phyloP scores from a whole-genome alignment of 2,329 filamentous ascomycete species.

The Ophiosphaerella korrae region DNA sequence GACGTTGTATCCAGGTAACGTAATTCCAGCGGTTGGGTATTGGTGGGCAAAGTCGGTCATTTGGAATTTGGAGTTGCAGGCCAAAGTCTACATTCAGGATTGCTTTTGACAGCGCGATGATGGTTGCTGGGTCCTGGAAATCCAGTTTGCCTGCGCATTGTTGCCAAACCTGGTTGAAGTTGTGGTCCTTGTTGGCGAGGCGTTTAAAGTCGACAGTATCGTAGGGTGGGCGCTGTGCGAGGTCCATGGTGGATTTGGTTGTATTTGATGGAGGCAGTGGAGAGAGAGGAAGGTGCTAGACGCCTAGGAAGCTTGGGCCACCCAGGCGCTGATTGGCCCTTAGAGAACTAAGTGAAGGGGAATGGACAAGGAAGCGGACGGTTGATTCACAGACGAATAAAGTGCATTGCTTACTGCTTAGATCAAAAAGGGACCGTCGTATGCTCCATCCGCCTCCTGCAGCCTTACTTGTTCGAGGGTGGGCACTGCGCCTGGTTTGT shows the following conservation, averaged over 20 bases:
- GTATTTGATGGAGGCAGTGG: neutral
- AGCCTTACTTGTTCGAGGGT: conserved; percentile 50
- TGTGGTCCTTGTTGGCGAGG: conserved; percentile 63
- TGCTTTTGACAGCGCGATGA: conserved; percentile 78
- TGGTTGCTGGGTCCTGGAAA: conserved; percentile 77
- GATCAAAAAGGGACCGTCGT: conserved; percentile 55
- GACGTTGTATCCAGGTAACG: conserved; percentile 81
- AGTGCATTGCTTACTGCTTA: conserved; percentile 15
- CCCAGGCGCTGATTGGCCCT: conserved; percentile 25
- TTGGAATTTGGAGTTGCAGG: conserved; percentile 71
- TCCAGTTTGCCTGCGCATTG: conserved; percentile 66
- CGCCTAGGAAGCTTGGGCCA: conserved; percentile 17
- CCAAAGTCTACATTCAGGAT: conserved; percentile 78
- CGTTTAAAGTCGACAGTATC: conserved; percentile 65
- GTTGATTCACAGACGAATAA: conserved; percentile 20
- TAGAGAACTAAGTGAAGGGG: conserved; percentile 4
- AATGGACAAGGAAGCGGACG: conserved; percentile 12
- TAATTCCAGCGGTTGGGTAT: conserved; percentile 81
- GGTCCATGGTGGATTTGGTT: conserved; percentile 17
- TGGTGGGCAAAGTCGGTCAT: conserved; percentile 83
- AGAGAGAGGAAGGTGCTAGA: neutral
- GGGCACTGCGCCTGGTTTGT: conserved; percentile 56
- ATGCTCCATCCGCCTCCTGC: conserved; percentile 48
- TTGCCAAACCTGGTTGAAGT: conserved; percentile 61
- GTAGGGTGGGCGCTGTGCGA: conserved; percentile 51